Conservation (phyloP, 106 monocot genomes). For the Ottelia alismoides region DNA sequence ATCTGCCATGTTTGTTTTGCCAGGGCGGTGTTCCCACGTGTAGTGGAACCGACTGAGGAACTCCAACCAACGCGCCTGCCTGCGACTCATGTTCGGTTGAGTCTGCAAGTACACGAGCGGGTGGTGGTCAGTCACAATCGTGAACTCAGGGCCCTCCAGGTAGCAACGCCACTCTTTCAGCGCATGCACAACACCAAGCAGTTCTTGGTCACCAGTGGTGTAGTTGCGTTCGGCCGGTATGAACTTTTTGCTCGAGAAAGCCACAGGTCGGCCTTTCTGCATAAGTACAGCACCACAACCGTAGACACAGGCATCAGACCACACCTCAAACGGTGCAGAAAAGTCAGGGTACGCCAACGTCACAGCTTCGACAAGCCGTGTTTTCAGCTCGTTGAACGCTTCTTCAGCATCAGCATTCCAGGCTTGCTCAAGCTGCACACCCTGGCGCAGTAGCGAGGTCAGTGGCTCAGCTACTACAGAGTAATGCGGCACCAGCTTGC, state of each 20-base stretch:
- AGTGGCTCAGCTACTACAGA: background rate
- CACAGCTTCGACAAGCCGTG: background rate
- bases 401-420: background rate
- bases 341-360: background rate
- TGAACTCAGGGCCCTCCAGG: background rate
- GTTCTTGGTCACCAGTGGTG: conserved; percentile 10
- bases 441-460: background rate
- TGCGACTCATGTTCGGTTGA: background rate
- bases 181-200: conserved; percentile 1
- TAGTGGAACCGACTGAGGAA: background rate
- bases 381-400: background rate
- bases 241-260: background rate
- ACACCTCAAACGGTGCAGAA: background rate
- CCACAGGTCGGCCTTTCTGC: background rate
- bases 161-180: background rate
- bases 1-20: too few species aligned
- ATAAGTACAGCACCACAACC: background rate
- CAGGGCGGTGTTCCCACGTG: background rate
- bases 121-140: background rate
- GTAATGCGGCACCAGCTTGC: conserved; percentile 1
- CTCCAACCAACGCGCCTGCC: background rate
- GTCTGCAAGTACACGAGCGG: conserved; percentile 4
- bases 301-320: background rate
- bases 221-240: background rate
- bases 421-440: background rate